phyloP scores from a whole-genome alignment of 495 filamentous ascomycete species.

The Lophiostoma macrostomum region DNA sequence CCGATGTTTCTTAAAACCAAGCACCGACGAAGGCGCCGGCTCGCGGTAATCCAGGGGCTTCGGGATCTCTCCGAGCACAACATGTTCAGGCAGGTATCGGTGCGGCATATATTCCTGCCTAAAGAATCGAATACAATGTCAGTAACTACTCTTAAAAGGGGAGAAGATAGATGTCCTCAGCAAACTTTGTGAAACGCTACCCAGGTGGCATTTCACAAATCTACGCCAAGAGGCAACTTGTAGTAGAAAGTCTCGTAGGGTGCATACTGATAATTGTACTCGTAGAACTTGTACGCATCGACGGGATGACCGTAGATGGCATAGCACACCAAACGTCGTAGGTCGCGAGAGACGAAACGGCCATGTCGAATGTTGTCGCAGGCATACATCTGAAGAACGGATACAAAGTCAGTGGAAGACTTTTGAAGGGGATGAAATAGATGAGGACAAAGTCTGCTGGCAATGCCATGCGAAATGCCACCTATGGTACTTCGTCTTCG shows the following conservation, averaged over 20 bases:
- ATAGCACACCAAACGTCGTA: conserved; percentile 21
- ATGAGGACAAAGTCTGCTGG: too few relatives aligned
- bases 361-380: not conserved
- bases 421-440: too few relatives aligned
- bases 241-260: too few relatives aligned
- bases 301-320: conserved; percentile 21
- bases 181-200: too few relatives aligned
- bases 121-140: not conserved
- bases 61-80: conserved; percentile 15
- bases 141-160: not conserved
- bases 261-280: conserved; percentile 26
- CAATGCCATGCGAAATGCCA: too few relatives aligned
- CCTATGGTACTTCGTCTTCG: too few relatives aligned
- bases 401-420: too few relatives aligned
- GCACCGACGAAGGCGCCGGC: not conserved
- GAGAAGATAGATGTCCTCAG: not conserved
- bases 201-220: too few relatives aligned
- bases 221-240: too few relatives aligned
- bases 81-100: conserved; percentile 31
- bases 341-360: not conserved
- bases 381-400: too few relatives aligned
- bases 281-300: conserved; percentile 30
- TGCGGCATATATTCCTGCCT: conserved; percentile 29
- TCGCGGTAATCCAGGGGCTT: conserved; percentile 10
- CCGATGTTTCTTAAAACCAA: not conserved